Evolutionary conservation across 306 rosid genomes (phyloP).

Genomic region (Pterocarpus santalinus): DNA sequence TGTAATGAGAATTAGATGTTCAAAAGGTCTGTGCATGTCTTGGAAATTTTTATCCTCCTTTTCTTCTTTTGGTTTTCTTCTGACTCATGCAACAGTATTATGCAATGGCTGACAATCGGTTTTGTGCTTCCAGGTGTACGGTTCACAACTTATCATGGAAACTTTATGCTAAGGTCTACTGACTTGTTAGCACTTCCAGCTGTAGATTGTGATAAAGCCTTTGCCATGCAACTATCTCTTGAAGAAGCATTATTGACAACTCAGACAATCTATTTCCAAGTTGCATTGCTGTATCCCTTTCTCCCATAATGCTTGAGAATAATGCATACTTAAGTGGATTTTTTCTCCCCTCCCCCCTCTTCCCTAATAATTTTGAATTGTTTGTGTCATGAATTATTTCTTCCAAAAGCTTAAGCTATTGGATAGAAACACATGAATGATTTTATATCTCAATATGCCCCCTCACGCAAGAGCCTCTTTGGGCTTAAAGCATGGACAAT

Average conservation of each 20-base stretch:
- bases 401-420: no score
- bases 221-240: conserved; percentile 91
- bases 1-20: conserved; percentile 96
- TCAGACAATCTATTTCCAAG: conserved; percentile 96
- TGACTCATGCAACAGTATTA: conserved; percentile 1
- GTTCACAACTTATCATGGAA: conserved; percentile 91
- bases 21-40: conserved; percentile 76
- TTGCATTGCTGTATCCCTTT: conserved; percentile 94
- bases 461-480: no score
- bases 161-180: conserved; percentile 97
- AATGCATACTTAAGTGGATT: no score
- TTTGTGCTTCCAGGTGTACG: conserved; percentile 76
- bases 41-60: conserved; percentile 27
- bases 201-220: conserved; percentile 99
- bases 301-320: no score
- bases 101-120: conserved; percentile 42
- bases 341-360: no score
- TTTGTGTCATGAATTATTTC: no score
- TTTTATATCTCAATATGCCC: no score
- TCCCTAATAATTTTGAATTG: no score
- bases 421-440: no score
- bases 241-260: conserved; percentile 93
- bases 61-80: conserved; percentile 27
- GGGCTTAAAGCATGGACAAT: no score
- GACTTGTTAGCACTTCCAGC: conserved; percentile 98